Base-by-base conservation (phyloP, 2,329 filamentous ascomycete genomes). In the Trichoderma semiorbis region DNA sequence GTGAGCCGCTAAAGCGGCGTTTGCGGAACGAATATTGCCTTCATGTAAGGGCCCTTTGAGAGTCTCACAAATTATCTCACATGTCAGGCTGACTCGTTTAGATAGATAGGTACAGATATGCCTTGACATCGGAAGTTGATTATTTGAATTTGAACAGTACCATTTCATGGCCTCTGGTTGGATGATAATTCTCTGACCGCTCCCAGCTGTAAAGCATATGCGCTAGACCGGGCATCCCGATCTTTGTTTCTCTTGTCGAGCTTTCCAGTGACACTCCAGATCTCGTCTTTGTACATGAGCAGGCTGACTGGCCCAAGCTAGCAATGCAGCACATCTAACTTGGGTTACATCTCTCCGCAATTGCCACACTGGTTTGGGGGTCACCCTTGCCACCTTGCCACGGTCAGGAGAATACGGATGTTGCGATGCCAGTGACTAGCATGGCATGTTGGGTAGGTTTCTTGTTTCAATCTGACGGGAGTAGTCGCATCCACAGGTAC, bases 271-370 rank as follows among this genome's bases (percentile, higher is more conserved):
- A 62, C 24, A 36, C 60, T 43, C 34, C 39, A 26, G 60, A 43
- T 62, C 34, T 36, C 18, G 21, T 43, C 60, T 28, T 62, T 18
- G 34, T 16, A 43, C 34, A 28, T 28, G 60, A 39, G 34, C 32
- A 62, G 30, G 60, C 43, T 50, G 43, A 50, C 43, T 21, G n/a
- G 43, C 12, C 21, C 14, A 62, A 43, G 14, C 34, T 39, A 62
- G 28, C 32, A 36, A 43, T 28, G 21, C 58, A 62, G 60, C 32
- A 62, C 39, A 50, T 18, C 60, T 26, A 18, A 26, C 34, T 62
- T 39, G 60, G 34, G 60, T 62, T 62, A 26, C 60, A 62, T 62
- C 60, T 62, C 60, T 62, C 60, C 60, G 60, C 60, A 62, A 62
- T 62, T 43, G 60, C 60, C 34, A 39, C 14, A 62, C 60, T 43